Percentiles rank a stretch among this genome's conserved stretches.
Evolutionary conservation across 129 eudicot genomes (phyloP).

Genomic region (Lactuca saligna): DNA sequence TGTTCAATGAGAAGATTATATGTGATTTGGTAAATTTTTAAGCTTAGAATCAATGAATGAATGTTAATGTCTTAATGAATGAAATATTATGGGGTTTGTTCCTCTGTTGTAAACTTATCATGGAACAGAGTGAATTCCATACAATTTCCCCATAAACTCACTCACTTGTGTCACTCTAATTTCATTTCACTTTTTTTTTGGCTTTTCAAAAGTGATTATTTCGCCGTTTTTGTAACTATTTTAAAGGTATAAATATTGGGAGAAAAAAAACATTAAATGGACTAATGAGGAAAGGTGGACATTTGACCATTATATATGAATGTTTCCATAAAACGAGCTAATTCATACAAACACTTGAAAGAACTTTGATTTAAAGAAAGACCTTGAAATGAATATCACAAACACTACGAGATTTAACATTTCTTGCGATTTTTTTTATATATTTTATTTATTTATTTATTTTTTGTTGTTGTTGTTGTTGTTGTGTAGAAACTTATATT

Average conservation of each 20-base stretch:
- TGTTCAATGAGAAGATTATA: constrained; percentile 39
- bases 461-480: too few relatives aligned
- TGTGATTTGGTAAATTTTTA: constrained; percentile 24
- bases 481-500: neutral
- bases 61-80: too few relatives aligned
- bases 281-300: too few relatives aligned
- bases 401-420: too few relatives aligned
- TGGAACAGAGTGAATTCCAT: constrained; percentile 25
- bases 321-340: too few relatives aligned
- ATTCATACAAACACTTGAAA: too few relatives aligned
- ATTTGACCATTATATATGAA: too few relatives aligned
- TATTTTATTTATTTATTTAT: too few relatives aligned
- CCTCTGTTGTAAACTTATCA: constrained; percentile 31
- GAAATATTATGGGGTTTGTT: constrained; percentile 18
- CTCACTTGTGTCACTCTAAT: constrained; percentile 8
- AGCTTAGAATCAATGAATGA: constrained; percentile 19
- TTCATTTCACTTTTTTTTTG: neutral
- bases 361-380: too few relatives aligned
- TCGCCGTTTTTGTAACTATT: neutral
- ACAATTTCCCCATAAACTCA: constrained; percentile 22
- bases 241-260: neutral
- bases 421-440: too few relatives aligned
- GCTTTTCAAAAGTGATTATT: neutral
- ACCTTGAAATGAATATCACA: too few relatives aligned
- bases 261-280: neutral